phyloP scores from a whole-genome alignment of 78 protist species.

The Speleostelium caveatum region DNA sequence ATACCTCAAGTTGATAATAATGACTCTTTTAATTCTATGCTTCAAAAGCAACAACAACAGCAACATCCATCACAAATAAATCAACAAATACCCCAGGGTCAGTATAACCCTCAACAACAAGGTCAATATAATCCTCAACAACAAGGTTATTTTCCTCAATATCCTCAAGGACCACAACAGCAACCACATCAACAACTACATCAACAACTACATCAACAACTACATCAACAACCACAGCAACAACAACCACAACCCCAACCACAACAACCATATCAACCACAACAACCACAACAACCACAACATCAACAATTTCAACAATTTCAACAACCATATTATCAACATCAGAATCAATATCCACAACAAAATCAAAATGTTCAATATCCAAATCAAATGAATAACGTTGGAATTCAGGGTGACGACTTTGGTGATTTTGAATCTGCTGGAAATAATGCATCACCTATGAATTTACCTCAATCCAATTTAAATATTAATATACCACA shows the following conservation, averaged over 20 bases:
- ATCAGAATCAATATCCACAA: not conserved
- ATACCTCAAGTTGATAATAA: not conserved
- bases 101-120: not conserved
- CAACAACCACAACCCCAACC: conserved; percentile 2
- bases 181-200: conserved; percentile 21
- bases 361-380: not conserved
- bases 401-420: not conserved
- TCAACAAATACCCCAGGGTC: not conserved
- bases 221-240: conserved; percentile 8
- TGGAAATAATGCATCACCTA: not conserved
- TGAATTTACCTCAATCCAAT: not conserved
- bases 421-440: conserved; percentile 28
- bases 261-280: not conserved
- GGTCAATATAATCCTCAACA: not conserved
- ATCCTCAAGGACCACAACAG: conserved; percentile 1
- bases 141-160: not conserved
- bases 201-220: conserved; percentile 2
- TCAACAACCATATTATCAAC: not conserved
- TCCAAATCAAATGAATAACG: not conserved
- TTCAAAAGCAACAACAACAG: conserved; percentile 15
- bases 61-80: not conserved
- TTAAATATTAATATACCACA: conserved; percentile 1
- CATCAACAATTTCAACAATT: not conserved
- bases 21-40: not conserved
- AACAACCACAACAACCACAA: conserved; percentile 1